phyloP scores from a whole-genome alignment of 208 protist genomes.

The Leishmania amazonensis region DNA sequence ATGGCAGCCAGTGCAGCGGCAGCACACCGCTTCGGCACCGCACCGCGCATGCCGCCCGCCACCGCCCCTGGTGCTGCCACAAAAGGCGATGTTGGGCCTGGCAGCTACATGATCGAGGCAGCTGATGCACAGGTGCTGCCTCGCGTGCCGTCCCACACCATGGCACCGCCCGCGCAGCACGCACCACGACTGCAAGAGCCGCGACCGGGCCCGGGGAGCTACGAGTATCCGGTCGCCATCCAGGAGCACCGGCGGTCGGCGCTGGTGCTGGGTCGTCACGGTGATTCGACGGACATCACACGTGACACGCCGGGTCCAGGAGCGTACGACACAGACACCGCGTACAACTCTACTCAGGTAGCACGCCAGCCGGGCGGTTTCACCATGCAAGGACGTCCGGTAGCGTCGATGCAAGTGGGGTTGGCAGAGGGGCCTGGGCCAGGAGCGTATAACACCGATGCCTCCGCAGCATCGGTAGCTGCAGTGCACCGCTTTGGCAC shows the following conservation, averaged over 20 bases:
- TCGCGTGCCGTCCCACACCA: slow-evolving; percentile 22
- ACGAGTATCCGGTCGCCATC: slow-evolving; percentile 33
- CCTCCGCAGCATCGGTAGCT: not conserved
- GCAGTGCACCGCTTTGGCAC: slow-evolving; percentile 42
- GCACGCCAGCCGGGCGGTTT: slow-evolving; percentile 4
- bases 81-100: slow-evolving; percentile 25
- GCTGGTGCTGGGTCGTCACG: slow-evolving; percentile 10
- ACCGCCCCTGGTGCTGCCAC: not conserved
- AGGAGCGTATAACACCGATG: slow-evolving; percentile 16
- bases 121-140: slow-evolving; percentile 24
- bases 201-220: slow-evolving; percentile 46
- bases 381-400: slow-evolving; percentile 20
- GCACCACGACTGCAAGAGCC: not conserved
- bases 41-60: slow-evolving; percentile 19
- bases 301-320: slow-evolving; percentile 51
- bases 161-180: slow-evolving; percentile 5
- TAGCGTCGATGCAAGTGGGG: not conserved
- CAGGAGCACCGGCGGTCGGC: slow-evolving; percentile 21
- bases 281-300: not conserved
- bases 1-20: not conserved
- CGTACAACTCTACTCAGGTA: slow-evolving; percentile 19
- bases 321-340: slow-evolving; percentile 31
- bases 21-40: slow-evolving; percentile 25
- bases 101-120: slow-evolving; percentile 25
- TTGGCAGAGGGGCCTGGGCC: slow-evolving; percentile 23